These are phyloP conservation scores for Globisporangium rhizosaccharum DNA, from an alignment of 352 stramenopile genomes.

Conservation along the genomic window DNA sequence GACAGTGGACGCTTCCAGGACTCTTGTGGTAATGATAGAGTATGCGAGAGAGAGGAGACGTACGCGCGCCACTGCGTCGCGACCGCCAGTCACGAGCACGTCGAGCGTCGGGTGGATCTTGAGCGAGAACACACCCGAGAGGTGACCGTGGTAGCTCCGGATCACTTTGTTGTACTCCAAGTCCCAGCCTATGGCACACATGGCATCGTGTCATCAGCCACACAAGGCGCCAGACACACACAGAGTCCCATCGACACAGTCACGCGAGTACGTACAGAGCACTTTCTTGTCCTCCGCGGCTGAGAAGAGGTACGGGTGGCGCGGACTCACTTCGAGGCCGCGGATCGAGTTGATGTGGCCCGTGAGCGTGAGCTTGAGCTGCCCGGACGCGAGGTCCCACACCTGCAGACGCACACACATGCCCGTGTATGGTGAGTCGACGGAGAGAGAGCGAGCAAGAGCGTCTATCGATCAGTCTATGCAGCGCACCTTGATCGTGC, in stretches of 20 bases:
- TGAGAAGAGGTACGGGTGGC: slow-evolving; percentile 98
- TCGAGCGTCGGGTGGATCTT: slow-evolving; percentile 98
- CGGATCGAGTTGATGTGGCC: slow-evolving; percentile 98
- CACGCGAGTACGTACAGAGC: slow-evolving; percentile 48
- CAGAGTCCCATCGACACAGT: too few relatives aligned
- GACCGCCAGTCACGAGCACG: slow-evolving; percentile 96
- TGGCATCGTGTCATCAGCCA: neutral
- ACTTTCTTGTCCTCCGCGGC: slow-evolving; percentile 99
- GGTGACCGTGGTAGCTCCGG: slow-evolving; percentile 99
- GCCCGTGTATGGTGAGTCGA: neutral
- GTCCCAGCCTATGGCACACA: slow-evolving; percentile 88
- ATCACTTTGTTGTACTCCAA: slow-evolving; percentile 99
- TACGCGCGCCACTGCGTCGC: slow-evolving; percentile 82
- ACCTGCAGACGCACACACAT: slow-evolving; percentile 11
- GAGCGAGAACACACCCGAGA: slow-evolving; percentile 97
- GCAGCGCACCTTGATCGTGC: slow-evolving; percentile 93
- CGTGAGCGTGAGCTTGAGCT: slow-evolving; percentile 98
- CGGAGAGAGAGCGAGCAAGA: neutral
- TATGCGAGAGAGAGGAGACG: slow-evolving; percentile 7
- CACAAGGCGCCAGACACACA: neutral
- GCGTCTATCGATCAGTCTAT: neutral
- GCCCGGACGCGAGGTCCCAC: slow-evolving; percentile 96
- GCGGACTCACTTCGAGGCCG: slow-evolving; percentile 92
- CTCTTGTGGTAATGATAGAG: neutral
- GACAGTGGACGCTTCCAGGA: neutral